Evolutionary conservation across 192 early-diverging fungal species (phyloP), one percentile per base, ranked within the genome.

Genomic region (Dissophora ornata): DNA sequence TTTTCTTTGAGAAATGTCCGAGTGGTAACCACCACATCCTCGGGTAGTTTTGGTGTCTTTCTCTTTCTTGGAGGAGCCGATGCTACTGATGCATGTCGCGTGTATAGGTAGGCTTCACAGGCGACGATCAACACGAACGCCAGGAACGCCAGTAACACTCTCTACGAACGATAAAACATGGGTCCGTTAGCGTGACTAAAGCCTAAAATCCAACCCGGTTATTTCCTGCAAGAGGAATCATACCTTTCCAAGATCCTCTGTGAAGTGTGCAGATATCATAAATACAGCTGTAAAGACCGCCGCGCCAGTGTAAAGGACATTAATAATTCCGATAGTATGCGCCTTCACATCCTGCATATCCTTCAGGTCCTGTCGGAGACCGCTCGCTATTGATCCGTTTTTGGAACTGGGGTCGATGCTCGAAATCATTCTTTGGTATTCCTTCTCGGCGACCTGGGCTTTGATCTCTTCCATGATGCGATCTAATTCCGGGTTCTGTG

Each of bases 241-340:
- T 49, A 67, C 54, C 65, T 10, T 77, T 13, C 73, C 73, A 15
- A 77, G 45, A 36, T 77, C 73, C 8, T 62, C 36, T 11, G 65
- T 67, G 38, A 77, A 77, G 24, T 77, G 73, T 30, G 44, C 64
- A 12, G 73, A 77, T 19, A 77, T 67, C 73, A 77, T 57, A 28
- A 57, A 77, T 5, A 77, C 73, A 0, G 73, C 73, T 21, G 58
- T 67, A 21, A 77, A 77, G 18, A 77, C 73, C 0, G 73, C 73
- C 0, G 24, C 73, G 1, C 73, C 73, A 0, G 65, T 77, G 30
- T 77, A 67, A 8, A 67, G 54, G 3, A 77, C 73, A 60, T 77
- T 77, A 24, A 67, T 51, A 28, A 77, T 77, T 6, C 73, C 73
- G 11, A 67, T 67, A 11, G 52, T 9, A 30, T 67, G 73, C 0